Base-by-base conservation (phyloP, 192 early-diverging fungal genomes). In the Coemansia sp. region DNA sequence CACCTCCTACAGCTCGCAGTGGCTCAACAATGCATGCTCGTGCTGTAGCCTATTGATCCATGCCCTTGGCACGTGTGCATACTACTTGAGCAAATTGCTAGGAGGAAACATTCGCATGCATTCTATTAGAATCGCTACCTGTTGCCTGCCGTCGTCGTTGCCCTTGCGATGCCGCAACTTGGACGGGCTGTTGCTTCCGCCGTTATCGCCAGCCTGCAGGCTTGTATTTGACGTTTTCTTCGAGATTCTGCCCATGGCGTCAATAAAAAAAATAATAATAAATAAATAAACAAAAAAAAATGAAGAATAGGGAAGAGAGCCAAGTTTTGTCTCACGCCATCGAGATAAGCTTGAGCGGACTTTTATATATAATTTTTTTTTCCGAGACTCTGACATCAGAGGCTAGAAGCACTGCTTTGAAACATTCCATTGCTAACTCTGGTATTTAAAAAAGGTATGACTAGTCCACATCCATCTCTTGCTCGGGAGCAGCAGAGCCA, bases 391-490 rank as follows among this genome's bases (percentile, higher is more conserved):
- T 36, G 32, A 27, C 21, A 50, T 37, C 41, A 50, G 27, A 45
- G 64, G 51, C 38, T 55, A 36, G 21, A 63, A 41, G 34, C 34
- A 4, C 12, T 42, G 11, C 39, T 58, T 34, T 59, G 21, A 62
- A 41, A 62, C 36, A 17, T 17, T 11, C 21, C n/a, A 12, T 36
- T 15, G 25, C n/a, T n/a, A n/a, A n/a, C n/a, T n/a, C n/a, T 9
- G 36, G 36, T 61, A n/a, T 31, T n/a, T 31, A 34, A 19, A 38
- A 45, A 38, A 34, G n/a, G 32, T 19, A 51, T 17, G 23, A 27
- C 83, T 87, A 91, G 76, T 89, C 90, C 53, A 89, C 87, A 60
- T 92, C 89, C 89, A 89, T 90, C 64, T 89, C 87, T 29, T 75
- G 63, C 60, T 85, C 76, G 29, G 60, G 75, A 31, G 75, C 73